Conservation (phyloP, 257 asterid genomes). For the Solanum chmielewskii region DNA sequence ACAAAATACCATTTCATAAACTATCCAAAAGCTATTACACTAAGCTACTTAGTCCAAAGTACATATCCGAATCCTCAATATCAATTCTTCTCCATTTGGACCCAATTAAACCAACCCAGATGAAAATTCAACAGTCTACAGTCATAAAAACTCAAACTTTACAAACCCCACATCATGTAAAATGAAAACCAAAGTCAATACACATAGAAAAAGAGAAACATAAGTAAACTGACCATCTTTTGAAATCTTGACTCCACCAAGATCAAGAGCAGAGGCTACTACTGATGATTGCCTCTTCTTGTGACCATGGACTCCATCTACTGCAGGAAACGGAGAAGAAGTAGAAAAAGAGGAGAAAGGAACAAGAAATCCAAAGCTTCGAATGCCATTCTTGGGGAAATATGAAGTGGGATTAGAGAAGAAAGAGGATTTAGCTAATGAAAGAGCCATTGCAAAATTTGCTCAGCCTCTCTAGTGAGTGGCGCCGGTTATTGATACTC, state of each 20-base stretch:
- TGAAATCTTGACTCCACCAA: constrained; percentile 44
- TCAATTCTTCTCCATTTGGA: background rate
- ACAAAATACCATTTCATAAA: background rate
- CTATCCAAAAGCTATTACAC: background rate
- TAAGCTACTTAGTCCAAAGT: background rate
- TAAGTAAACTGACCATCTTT: background rate
- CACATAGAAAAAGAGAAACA: background rate
- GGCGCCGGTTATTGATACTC: background rate
- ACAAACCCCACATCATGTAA: background rate
- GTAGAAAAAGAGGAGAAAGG: constrained; percentile 22
- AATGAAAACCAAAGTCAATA: background rate
- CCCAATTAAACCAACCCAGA: background rate
- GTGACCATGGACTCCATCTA: constrained; percentile 4
- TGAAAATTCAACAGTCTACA: background rate
- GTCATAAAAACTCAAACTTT: background rate
- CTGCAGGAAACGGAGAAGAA: constrained; percentile 11
- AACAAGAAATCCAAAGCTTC: constrained; percentile 13
- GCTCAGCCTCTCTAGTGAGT: background rate
- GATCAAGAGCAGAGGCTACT: constrained; percentile 34
- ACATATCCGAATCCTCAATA: background rate
- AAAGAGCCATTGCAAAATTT: constrained; percentile 32
- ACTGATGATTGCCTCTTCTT: constrained; percentile 30
- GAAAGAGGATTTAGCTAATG: constrained; percentile 35
- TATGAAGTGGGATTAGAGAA: constrained; percentile 27
- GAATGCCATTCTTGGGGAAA: constrained; percentile 15